Evolutionary conservation across 176 grass and related monocot genomes (phyloP).

Genomic region (Aegilops sharonensis): DNA sequence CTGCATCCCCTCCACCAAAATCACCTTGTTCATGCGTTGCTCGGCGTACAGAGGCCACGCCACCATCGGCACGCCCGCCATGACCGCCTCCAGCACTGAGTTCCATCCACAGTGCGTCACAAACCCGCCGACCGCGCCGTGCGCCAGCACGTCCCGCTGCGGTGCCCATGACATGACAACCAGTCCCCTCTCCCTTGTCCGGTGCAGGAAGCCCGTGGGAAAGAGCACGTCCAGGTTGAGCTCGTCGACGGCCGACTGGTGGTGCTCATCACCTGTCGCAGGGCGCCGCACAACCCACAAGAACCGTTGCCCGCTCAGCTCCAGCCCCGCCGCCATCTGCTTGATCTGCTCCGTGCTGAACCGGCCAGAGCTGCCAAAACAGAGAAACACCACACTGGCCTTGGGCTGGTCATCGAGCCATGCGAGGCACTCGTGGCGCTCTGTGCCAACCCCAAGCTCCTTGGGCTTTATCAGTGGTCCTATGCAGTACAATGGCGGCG

Average conservation of each 20-base stretch:
- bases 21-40: slow-evolving; percentile 48
- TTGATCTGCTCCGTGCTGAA: slow-evolving; percentile 36
- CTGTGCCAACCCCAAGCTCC: not conserved
- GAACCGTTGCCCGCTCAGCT: slow-evolving; percentile 36
- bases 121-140: slow-evolving; percentile 33
- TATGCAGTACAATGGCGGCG: slow-evolving; percentile 22
- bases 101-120: slow-evolving; percentile 64
- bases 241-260: not conserved
- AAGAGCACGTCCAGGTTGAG: slow-evolving; percentile 4
- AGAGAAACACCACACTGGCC: slow-evolving; percentile 46
- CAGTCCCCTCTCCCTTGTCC: slow-evolving; percentile 1
- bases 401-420: slow-evolving; percentile 45
- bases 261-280: too few species aligned
- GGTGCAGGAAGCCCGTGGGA: slow-evolving; percentile 32
- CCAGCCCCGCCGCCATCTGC: slow-evolving; percentile 33
- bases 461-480: slow-evolving; percentile 39
- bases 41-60: slow-evolving; percentile 42
- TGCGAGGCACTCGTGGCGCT: not conserved
- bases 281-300: slow-evolving; percentile 38
- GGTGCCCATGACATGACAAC: slow-evolving; percentile 28
- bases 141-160: slow-evolving; percentile 27
- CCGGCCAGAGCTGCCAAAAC: slow-evolving; percentile 43
- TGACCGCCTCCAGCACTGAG: slow-evolving; percentile 25
- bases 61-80: slow-evolving; percentile 38
- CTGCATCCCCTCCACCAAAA: slow-evolving; percentile 29